Conservation (phyloP, 2,329 filamentous ascomycete species). For the Penicillium sp. region DNA sequence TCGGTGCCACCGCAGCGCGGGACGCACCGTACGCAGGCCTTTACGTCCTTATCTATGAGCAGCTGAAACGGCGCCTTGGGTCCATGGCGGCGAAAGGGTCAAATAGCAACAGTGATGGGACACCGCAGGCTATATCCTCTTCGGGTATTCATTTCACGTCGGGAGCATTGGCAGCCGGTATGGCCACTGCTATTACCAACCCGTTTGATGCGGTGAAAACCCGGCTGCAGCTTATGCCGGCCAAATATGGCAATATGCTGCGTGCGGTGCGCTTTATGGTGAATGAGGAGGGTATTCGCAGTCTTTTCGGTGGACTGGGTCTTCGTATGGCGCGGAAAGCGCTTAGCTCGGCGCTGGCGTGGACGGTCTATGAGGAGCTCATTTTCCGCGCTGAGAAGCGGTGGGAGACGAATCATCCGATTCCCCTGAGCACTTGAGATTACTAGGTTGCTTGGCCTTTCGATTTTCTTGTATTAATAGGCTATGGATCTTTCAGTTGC, state of each 20-base stretch:
- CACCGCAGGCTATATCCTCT: slow-evolving; percentile 27
- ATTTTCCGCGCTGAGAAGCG: slow-evolving; percentile 68
- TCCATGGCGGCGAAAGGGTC: slow-evolving; percentile 17
- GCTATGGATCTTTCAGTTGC: background rate
- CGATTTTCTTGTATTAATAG: background rate
- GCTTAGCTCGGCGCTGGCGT: slow-evolving; percentile 88
- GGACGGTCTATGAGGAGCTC: slow-evolving; percentile 95
- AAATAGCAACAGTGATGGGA: slow-evolving; percentile 14
- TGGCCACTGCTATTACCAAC: slow-evolving; percentile 88
- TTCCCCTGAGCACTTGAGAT: slow-evolving; percentile 9
- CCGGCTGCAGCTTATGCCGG: slow-evolving; percentile 84
- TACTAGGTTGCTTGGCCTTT: background rate
- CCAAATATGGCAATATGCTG: slow-evolving; percentile 77
- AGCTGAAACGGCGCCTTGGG: slow-evolving; percentile 39
- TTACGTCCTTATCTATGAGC: slow-evolving; percentile 92
- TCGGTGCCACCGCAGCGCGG: slow-evolving; percentile 86
- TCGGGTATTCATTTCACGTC: slow-evolving; percentile 79
- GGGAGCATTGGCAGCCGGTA: slow-evolving; percentile 74
- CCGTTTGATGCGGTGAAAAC: slow-evolving; percentile 98
- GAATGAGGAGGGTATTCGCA: slow-evolving; percentile 73
- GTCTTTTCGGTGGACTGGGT: slow-evolving; percentile 81
- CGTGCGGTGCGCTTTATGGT: slow-evolving; percentile 78
- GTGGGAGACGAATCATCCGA: slow-evolving; percentile 33
- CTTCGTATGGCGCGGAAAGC: slow-evolving; percentile 89
- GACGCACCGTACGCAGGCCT: slow-evolving; percentile 97